Conservation (phyloP, 148 eudicot species). For the Fagopyrum tataricum region DNA sequence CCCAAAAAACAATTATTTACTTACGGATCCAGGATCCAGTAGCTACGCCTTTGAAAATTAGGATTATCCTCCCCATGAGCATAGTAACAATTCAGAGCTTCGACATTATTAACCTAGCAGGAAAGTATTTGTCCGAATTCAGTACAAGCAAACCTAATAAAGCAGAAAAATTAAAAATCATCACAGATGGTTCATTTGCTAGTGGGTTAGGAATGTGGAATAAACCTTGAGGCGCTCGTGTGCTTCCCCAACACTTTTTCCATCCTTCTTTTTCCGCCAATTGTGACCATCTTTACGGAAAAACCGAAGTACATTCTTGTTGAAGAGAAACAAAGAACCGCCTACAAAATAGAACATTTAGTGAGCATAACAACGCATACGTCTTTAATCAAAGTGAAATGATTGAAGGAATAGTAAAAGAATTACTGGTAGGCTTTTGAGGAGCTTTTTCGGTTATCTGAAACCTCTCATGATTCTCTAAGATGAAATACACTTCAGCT, state of each 20-base stretch:
- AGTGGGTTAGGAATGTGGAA: neutral
- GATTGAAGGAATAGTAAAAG: neutral
- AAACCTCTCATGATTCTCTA: slow-evolving; percentile 53
- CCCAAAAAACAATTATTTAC: neutral
- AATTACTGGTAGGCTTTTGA: slow-evolving; percentile 65
- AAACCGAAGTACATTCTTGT: slow-evolving; percentile 79
- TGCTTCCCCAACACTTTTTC: slow-evolving; percentile 82
- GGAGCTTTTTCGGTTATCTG: slow-evolving; percentile 56
- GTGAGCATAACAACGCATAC: neutral
- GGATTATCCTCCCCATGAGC: slow-evolving; percentile 83
- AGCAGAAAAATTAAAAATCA: neutral
- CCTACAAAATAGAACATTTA: slow-evolving; percentile 30
- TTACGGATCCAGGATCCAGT: slow-evolving; percentile 73
- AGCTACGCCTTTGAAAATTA: slow-evolving; percentile 87
- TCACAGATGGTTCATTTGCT: no score
- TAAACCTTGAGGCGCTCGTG: slow-evolving; percentile 93
- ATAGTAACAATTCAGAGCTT: slow-evolving; percentile 93
- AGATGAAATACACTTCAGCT: slow-evolving; percentile 65
- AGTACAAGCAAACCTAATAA: neutral
- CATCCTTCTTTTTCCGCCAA: slow-evolving; percentile 90
- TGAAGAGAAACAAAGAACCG: slow-evolving; percentile 83
- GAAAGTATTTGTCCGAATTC: neutral
- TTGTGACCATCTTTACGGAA: slow-evolving; percentile 89
- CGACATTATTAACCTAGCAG: slow-evolving; percentile 81
- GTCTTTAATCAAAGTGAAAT: neutral